Percentiles rank a stretch among this genome's conserved stretches.
Evolutionary conservation across 1,284 basidiomycete genomes (phyloP).

Genomic region (Veloboletus limbatus): DNA sequence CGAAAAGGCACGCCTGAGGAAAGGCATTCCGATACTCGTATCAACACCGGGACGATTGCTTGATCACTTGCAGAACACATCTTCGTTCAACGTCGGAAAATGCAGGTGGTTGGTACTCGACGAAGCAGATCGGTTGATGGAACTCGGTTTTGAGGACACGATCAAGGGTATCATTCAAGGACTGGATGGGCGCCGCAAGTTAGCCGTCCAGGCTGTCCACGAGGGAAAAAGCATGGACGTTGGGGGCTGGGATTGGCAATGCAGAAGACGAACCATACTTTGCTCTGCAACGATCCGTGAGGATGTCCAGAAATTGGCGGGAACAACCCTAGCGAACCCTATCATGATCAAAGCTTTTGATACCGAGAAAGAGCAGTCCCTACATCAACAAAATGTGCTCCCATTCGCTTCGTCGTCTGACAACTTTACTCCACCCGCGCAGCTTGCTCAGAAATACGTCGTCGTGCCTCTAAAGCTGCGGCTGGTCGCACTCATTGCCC

Average conservation of each 20-base stretch:
- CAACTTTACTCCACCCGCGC: conserved; percentile 91
- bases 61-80: conserved; percentile 92
- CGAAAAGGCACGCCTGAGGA: conserved; percentile 62
- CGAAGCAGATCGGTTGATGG: conserved; percentile 96
- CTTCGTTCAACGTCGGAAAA: conserved; percentile 88
- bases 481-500: conserved; percentile 85
- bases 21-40: conserved; percentile 80
- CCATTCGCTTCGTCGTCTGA: conserved; percentile 33
- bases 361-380: conserved; percentile 37
- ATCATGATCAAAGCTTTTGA: conserved; percentile 71
- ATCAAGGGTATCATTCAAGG: conserved; percentile 86
- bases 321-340: conserved; percentile 71
- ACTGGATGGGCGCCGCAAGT: conserved; percentile 74
- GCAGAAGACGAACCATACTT: conserved; percentile 77
- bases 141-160: conserved; percentile 94
- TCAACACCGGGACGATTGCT: conserved; percentile 96
- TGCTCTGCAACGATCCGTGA: conserved; percentile 97
- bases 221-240: conserved; percentile 72
- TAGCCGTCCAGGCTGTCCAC: conserved; percentile 69
- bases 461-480: conserved; percentile 92
- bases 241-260: conserved; percentile 84
- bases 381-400: conserved; percentile 13
- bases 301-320: conserved; percentile 91
- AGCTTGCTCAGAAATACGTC: conserved; percentile 92
- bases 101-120: conserved; percentile 96